A percentile compares a stretch with the other conserved stretches of the same genome.
Conservation (phyloP, 768 basidiomycete genomes). For the Jaapia argillacea region DNA sequence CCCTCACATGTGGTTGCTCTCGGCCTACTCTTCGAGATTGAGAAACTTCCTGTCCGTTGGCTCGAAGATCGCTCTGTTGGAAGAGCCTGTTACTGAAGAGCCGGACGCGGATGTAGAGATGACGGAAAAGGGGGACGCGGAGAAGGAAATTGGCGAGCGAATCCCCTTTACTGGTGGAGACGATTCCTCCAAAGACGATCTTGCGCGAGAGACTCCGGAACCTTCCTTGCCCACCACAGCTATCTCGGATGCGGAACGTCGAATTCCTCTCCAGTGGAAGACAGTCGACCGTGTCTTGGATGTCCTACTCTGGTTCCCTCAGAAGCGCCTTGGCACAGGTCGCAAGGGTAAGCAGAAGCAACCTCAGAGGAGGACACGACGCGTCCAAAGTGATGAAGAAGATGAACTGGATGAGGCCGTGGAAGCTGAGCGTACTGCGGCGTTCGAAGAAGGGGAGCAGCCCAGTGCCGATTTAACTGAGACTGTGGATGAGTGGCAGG, state of each 20-base stretch:
- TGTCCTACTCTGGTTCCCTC: slow-evolving; percentile 52
- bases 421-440: slow-evolving; percentile 19
- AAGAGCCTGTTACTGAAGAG: slow-evolving; percentile 29
- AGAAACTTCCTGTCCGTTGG: slow-evolving; percentile 70
- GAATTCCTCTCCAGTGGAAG: slow-evolving; percentile 76
- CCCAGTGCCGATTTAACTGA: slow-evolving; percentile 46
- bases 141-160: slow-evolving; percentile 5
- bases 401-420: slow-evolving; percentile 21
- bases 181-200: not conserved
- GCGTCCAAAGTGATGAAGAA: slow-evolving; percentile 14
- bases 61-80: slow-evolving; percentile 55
- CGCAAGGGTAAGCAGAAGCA: slow-evolving; percentile 12
- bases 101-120: slow-evolving; percentile 29
- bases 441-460: slow-evolving; percentile 52
- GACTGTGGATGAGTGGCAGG: slow-evolving; percentile 55
- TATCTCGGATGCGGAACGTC: slow-evolving; percentile 57
- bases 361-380: slow-evolving; percentile 14
- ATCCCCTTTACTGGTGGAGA: not conserved
- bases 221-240: slow-evolving; percentile 16
- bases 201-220: not conserved
- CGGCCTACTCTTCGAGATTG: slow-evolving; percentile 54
- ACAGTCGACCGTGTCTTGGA: slow-evolving; percentile 91
- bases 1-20: slow-evolving; percentile 82
- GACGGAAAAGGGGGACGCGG: slow-evolving; percentile 22
- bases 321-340: slow-evolving; percentile 10